Percentiles rank a stretch among this genome's conserved stretches.
Conservation (phyloP, 129 eudicot species). For the Glebionis coronaria region DNA sequence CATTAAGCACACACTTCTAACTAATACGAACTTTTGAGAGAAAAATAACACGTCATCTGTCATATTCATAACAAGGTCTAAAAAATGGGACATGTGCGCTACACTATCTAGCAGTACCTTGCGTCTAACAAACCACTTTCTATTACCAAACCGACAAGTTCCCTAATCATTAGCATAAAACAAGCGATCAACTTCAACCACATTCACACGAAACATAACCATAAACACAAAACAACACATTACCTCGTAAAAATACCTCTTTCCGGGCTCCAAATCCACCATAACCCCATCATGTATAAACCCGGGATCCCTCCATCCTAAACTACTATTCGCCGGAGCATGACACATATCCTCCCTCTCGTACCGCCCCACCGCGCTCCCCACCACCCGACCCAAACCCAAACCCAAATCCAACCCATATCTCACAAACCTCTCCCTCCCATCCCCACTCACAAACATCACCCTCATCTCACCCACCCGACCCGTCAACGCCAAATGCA, state of each 20-base stretch:
- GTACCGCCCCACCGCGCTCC: conserved; percentile 54
- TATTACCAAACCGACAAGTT: neutral
- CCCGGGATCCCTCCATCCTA: conserved; percentile 99
- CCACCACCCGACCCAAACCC: conserved; percentile 47
- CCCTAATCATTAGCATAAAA: conserved; percentile 10
- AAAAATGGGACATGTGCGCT: neutral
- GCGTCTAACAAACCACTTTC: conserved; percentile 17
- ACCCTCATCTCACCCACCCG: conserved; percentile 76
- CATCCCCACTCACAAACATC: conserved; percentile 76
- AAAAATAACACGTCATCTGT: no score
- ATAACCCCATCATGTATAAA: conserved; percentile 79
- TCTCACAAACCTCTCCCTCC: conserved; percentile 58
- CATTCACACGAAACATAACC: neutral
- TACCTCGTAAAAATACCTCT: conserved; percentile 83
- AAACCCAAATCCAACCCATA: conserved; percentile 47
- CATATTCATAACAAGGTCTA: no score
- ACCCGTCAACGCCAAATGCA: conserved; percentile 78
- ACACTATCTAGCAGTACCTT: neutral
- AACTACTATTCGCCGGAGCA: conserved; percentile 72
- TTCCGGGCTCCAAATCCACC: conserved; percentile 52
- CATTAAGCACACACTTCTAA: no score
- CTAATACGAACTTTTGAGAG: no score
- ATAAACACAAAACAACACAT: conserved; percentile 3
- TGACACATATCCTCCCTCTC: conserved; percentile 95
- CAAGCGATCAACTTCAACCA: neutral